Base-by-base conservation (phyloP, 768 basidiomycete species). In the Tricholoma furcatifolium region DNA sequence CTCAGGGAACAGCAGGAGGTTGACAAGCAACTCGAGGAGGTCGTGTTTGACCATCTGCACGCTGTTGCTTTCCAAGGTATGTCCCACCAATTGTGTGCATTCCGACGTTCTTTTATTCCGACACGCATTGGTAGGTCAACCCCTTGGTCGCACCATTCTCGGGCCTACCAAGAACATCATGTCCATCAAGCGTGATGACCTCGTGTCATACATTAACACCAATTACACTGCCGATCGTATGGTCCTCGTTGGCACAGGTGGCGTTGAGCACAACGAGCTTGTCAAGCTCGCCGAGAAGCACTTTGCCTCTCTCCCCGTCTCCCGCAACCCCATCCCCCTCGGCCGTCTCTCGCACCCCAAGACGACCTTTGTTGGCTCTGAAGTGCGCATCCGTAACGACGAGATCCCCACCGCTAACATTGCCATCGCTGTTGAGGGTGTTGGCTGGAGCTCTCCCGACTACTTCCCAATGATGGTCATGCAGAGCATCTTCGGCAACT, bases 391-490 rank as follows among this genome's bases (percentile, higher is more conserved):
- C 56, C 88, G 96, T 43, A 93, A 99, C 68, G 97, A 98, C 74
- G 86, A 88, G 51, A 75, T 89, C 67, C 80, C 86, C 21, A 93
- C 92, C 6, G 88, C 90, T 54, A 89, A 98, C 77, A 81, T 99
- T 65, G 96, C 96, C 58, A 88, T 99, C 63, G 93, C 97, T 27
- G 94, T 98, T 42, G 95, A 98, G 70, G 97, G 97, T 69, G 95
- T 96, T 51, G 86, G 93, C 71, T 98, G 96, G 95, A 91, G 87
- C 62, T 93, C 90, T 9, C 94, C 96, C 24, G 97, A 99, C 74
- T 98, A 98, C 80, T 98, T 92, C 85, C 93, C 95, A 56, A 96
- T 99, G 95, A 85, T 98, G 75, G 94, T 93, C 67, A 91, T 97
- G 87, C 92, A 96, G 71, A 86, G 84, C 64, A 92, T 98, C 73